Conservation (phyloP, 805 yeast genomes). For the Blastobotrys americana region DNA sequence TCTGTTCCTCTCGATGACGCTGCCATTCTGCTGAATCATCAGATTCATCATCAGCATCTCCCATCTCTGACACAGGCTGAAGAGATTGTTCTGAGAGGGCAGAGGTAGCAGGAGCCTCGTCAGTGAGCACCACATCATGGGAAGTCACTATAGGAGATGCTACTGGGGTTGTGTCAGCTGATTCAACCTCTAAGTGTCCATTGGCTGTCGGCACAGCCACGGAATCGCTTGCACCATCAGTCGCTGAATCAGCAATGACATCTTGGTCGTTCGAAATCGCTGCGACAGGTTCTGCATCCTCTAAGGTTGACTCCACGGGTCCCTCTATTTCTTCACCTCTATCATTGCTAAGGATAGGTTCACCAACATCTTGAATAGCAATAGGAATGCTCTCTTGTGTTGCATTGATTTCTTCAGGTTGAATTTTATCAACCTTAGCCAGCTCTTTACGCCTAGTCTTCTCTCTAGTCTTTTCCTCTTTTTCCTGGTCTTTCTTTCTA, state of each 20-base stretch:
- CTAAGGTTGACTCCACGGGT: neutral
- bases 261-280: neutral
- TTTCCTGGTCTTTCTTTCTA: neutral
- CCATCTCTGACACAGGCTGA: neutral
- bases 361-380: neutral
- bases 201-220: neutral
- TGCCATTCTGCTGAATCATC: neutral
- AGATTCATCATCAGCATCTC: conserved; percentile 7
- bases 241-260: neutral
- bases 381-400: neutral
- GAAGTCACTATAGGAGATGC: too few species aligned
- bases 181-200: neutral
- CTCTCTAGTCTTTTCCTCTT: neutral
- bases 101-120: neutral
- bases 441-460: neutral
- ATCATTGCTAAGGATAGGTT: neutral
- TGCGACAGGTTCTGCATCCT: neutral
- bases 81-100: too few species aligned
- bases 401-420: neutral
- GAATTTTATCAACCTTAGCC: neutral
- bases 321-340: neutral
- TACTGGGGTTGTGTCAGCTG: neutral
- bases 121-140: neutral
- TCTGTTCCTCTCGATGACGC: neutral
- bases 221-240: neutral